Conservation (phyloP, 176 grass and related monocot species). For the Otatea glauca region DNA sequence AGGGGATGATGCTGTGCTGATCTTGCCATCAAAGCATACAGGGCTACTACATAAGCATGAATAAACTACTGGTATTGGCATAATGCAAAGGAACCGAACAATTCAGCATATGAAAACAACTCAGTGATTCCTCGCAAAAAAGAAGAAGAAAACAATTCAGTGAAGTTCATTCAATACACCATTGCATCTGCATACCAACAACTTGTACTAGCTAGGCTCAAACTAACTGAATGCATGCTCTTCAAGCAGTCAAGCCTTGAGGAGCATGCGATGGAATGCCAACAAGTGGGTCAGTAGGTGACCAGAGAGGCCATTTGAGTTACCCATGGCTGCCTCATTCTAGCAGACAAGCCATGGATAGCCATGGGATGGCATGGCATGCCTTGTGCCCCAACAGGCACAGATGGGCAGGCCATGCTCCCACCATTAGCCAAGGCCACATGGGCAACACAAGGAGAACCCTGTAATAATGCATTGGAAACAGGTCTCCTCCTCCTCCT, state of each 20-base stretch:
- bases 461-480: conserved; percentile 38
- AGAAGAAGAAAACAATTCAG: conserved; percentile 1
- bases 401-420: conserved; percentile 25
- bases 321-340: conserved; percentile 1
- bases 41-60: neutral
- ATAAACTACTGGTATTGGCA: neutral
- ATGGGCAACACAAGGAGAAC: conserved; percentile 47
- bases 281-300: neutral
- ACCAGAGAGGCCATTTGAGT: neutral
- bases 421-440: conserved; percentile 38
- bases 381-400: neutral
- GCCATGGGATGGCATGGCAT: neutral
- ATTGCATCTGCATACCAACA: neutral
- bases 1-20: neutral
- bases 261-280: neutral
- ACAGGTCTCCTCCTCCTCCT: conserved; percentile 16
- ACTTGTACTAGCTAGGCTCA: neutral
- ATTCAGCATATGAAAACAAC: conserved; percentile 12
- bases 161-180: neutral
- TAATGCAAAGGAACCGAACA: conserved; percentile 22
- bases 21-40: conserved; percentile 25
- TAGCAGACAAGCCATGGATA: conserved; percentile 18
- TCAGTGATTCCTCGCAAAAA: too few relatives aligned
- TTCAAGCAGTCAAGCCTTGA: neutral
- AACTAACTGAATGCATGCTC: neutral